Evolutionary conservation across 768 basidiomycete genomes (phyloP).

Genomic region (Amanita thiersii): DNA sequence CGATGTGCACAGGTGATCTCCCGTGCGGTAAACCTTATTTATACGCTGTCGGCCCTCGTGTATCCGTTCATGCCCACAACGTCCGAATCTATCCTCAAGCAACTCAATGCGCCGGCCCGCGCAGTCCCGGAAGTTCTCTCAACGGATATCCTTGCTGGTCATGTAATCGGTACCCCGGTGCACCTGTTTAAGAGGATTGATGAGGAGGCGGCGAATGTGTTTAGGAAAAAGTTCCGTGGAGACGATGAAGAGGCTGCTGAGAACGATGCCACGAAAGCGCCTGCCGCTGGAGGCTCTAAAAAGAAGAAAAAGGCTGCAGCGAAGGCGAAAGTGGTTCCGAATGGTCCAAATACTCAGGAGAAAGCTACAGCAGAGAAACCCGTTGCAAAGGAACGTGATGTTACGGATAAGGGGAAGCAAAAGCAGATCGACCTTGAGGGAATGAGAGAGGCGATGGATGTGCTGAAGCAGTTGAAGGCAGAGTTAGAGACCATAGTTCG

Average conservation of each 20-base stretch:
- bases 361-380: no score
- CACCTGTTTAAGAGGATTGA: slow-evolving; percentile 95
- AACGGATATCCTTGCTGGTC: slow-evolving; percentile 82
- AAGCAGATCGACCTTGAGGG: slow-evolving; percentile 55
- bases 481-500: no score
- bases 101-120: slow-evolving; percentile 86
- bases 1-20: slow-evolving; percentile 89
- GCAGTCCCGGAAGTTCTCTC: slow-evolving; percentile 64
- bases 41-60: slow-evolving; percentile 73
- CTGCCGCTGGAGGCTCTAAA: slow-evolving; percentile 11
- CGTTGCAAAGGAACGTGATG: slow-evolving; percentile 62
- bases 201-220: slow-evolving; percentile 79
- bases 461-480: slow-evolving; percentile 57
- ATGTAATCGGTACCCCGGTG: slow-evolving; percentile 76
- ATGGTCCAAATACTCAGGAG: slow-evolving; percentile 65
- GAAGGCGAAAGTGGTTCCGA: slow-evolving; percentile 31
- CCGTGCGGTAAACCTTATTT: slow-evolving; percentile 89
- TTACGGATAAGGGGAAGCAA: slow-evolving; percentile 68
- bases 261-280: neutral
- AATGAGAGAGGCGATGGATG: slow-evolving; percentile 50
- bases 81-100: slow-evolving; percentile 67
- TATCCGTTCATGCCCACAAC: slow-evolving; percentile 98
- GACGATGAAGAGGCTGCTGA: slow-evolving; percentile 32
- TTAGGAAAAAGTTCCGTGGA: slow-evolving; percentile 77
- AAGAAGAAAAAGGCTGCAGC: slow-evolving; percentile 51